Conservation (phyloP, 2,329 filamentous ascomycete species). For the Zymoseptoria tritici region DNA sequence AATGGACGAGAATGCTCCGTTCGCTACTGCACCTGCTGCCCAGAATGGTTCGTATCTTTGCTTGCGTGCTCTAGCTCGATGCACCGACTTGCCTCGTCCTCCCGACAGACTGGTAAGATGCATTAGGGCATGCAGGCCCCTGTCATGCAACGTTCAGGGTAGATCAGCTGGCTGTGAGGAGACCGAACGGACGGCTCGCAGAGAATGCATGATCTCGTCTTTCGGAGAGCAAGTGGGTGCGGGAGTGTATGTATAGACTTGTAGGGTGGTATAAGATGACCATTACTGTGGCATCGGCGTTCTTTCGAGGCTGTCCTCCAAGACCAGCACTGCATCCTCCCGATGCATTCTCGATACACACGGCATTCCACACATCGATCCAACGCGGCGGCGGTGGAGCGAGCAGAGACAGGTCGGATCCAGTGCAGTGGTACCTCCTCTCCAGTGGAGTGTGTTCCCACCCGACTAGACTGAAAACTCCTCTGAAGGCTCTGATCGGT, state of each 20-base stretch:
- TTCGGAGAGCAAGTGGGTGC: neutral
- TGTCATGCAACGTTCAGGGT: neutral
- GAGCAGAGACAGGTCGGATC: neutral
- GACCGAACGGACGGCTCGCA: neutral
- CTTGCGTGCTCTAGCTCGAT: neutral
- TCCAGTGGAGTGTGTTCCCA: neutral
- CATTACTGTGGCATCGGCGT: neutral
- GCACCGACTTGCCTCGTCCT: neutral
- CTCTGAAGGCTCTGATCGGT: neutral
- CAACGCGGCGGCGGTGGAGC: neutral
- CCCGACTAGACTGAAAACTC: neutral
- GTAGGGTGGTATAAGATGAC: neutral
- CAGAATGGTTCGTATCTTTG: neutral
- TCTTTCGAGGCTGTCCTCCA: neutral
- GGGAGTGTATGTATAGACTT: neutral
- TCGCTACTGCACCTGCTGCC: slow-evolving; percentile 1
- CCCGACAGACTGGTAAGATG: neutral
- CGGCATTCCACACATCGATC: neutral
- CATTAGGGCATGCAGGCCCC: neutral
- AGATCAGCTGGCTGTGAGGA: neutral
- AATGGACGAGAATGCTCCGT: neutral
- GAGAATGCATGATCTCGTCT: neutral
- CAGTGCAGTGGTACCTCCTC: neutral
- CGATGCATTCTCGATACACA: neutral
- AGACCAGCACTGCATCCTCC: neutral